A percentile compares a stretch with the other conserved stretches of the same genome.
phyloP scores from a whole-genome alignment of 208 protist species.

The Novymonas esmeraldas region DNA sequence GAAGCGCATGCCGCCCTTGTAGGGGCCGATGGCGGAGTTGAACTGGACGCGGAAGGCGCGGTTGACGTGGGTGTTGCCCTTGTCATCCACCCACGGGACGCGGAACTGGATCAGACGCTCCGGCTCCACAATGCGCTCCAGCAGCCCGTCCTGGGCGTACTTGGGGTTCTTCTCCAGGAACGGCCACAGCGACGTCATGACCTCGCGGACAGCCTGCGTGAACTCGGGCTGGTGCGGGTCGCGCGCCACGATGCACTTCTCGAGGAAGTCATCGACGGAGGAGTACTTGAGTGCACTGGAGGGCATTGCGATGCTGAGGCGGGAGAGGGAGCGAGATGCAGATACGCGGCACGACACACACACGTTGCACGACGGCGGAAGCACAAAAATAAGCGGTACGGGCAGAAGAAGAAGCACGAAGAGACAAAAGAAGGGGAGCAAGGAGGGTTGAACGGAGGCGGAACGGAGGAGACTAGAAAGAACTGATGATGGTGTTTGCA shows the following conservation, averaged over 20 bases:
- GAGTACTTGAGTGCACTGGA: constrained; percentile 24
- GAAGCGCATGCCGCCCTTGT: constrained; percentile 94
- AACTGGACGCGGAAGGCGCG: constrained; percentile 94
- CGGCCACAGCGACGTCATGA: constrained; percentile 82
- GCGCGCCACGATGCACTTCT: constrained; percentile 43
- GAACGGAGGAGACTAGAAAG: too few relatives aligned
- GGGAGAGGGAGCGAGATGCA: not conserved
- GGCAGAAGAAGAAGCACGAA: not conserved
- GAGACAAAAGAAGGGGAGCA: not conserved
- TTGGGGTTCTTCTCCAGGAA: constrained; percentile 86
- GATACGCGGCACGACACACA: not conserved
- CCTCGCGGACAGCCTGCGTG: constrained; percentile 88
- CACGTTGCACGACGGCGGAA: too few relatives aligned
- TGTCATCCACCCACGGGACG: constrained; percentile 93
- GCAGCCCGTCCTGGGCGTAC: constrained; percentile 60
- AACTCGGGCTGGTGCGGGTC: constrained; percentile 91
- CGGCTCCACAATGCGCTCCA: constrained; percentile 91
- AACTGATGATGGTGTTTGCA: too few relatives aligned
- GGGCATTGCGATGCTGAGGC: constrained; percentile 1
- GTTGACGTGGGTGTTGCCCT: constrained; percentile 87
- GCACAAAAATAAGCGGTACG: not conserved
- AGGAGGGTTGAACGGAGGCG: not conserved
- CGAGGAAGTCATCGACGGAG: constrained; percentile 63
- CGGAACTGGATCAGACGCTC: constrained; percentile 91
- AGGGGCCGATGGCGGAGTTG: constrained; percentile 93